Evolutionary conservation across 805 yeast genomes (phyloP).

Genomic region (Myxozyma mucilagina): DNA sequence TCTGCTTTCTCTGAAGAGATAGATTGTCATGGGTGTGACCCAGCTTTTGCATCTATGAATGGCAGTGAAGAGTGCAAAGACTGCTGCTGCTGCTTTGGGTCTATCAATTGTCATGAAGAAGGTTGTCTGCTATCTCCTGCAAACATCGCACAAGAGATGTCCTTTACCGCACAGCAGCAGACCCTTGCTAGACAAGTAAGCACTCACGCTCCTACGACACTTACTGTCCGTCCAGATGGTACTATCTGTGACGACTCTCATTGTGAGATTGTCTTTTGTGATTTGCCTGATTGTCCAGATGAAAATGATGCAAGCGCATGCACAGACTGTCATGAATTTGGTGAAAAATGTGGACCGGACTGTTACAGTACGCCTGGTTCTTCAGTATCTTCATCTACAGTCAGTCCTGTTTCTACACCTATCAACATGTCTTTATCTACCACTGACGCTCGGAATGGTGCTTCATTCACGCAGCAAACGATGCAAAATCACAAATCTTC

Average conservation of each 20-base stretch:
- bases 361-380: constrained; percentile 3
- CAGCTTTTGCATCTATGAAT: background rate
- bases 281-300: background rate
- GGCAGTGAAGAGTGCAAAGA: constrained; percentile 3
- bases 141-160: background rate
- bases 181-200: background rate
- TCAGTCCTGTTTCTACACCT: constrained; percentile 2
- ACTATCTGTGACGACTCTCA: constrained; percentile 6
- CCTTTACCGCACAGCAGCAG: background rate
- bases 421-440: background rate
- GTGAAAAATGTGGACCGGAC: constrained; percentile 5
- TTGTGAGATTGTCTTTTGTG: constrained; percentile 15
- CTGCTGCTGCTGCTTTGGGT: constrained; percentile 21
- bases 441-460: background rate
- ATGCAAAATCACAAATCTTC: background rate
- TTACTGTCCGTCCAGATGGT: background rate
- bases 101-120: constrained; percentile 5
- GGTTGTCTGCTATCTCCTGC: background rate
- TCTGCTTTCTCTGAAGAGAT: background rate
- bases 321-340: background rate
- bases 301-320: background rate
- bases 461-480: background rate
- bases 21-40: constrained; percentile 1
- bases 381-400: constrained; percentile 5
- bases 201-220: background rate